Base-by-base conservation (phyloP, 164 flowering plant genomes). In the Piper longum region DNA sequence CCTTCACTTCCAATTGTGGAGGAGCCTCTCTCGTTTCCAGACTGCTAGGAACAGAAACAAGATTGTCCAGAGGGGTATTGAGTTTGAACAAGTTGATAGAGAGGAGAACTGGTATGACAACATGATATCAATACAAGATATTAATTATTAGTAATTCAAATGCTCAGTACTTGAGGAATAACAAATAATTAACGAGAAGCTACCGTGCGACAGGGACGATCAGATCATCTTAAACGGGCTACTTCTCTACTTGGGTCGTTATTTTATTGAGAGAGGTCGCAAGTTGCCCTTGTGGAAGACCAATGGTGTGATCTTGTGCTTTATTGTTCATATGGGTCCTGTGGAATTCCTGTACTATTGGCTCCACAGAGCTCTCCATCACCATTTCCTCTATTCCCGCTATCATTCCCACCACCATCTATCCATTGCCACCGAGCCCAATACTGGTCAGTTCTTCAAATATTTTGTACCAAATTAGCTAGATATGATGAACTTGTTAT, bases 351-450 rank as follows among this genome's bases (percentile, higher is more conserved):
- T 82, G 1, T 82, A 82, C 73, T 79, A 80, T 55, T 82, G 85
- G 85, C 51, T 73, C 17, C 85, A 82, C 60, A 67, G 85, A 56
- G 83, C 83, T 0, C 61, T 82, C 40, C 86, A 82, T 64, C 86
- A 82, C 64, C 83, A 80, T 62, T 80, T 56, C 63, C 78, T 82
- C 43, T 82, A 78, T 75, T 65, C 76, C 18, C 80, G 79, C 56
- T 82, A 78, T 63, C 85, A 82, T 51, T 79, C 85, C 7, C 83
- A 79, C 71, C 85, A 82, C 61, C 85, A 82, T 62, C 70, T 82
- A 59, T 79, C 85, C 18, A 70, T 80, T 41, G 82, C 71, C 61
- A 82, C 83, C 11, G 82, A 82, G 66, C 86, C 82, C 66, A 72
- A 73, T 6, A 75, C 85, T 4, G 70, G 85, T 79, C 74, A 67